Evolutionary conservation across 2,329 filamentous ascomycete species (phyloP), one percentile per base, ranked within the genome.

Genomic region (Neofusicoccum ribis): DNA sequence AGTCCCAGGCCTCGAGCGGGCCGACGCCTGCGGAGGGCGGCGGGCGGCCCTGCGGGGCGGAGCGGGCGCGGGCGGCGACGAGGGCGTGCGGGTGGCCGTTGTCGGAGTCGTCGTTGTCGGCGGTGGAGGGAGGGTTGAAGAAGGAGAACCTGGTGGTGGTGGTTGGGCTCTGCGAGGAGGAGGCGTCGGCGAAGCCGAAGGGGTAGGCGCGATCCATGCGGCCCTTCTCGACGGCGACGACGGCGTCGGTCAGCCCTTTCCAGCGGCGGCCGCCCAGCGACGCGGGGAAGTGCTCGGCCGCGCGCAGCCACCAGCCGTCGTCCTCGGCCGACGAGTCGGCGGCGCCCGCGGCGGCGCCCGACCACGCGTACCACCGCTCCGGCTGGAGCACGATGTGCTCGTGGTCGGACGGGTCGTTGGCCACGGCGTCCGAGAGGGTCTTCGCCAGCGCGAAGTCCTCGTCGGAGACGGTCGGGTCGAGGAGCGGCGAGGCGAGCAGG

Each of bases 401-500:
- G 20, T 56, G 31, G 39, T 65, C 49, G 49, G n/a, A 36, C 3
- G 31, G 20, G 11, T 27, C 52, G 52, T 43, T 14, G 23, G 27
- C 12, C 23, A 27, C 34, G 15, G 27, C 17, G 11, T 63, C 60
- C 37, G 37, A 37, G 5, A 71, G 59, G 15, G 72, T 72, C 0
- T 79, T 82, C 20, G 73, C 68, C 2, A 84, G 82, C 2, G 81
- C 83, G 3, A 83, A 71, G 37, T 31, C 37, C 0, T 59, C 52
- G 0, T 79, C 79, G 50, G 82, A 51, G 54, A 63, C 64, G 51
- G 58, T 14, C 7, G 59, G 50, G 47, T 71, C 66, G 15, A 68
- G 62, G 49, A 76, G 65, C 7, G 72, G 69, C 6, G 70, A 66
- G 3, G 65, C 68, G 47, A 72, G 68, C 34, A 66, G 58, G 17